Evolutionary conservation across 441 rosid species (phyloP).

Genomic region (Viola pubescens): DNA sequence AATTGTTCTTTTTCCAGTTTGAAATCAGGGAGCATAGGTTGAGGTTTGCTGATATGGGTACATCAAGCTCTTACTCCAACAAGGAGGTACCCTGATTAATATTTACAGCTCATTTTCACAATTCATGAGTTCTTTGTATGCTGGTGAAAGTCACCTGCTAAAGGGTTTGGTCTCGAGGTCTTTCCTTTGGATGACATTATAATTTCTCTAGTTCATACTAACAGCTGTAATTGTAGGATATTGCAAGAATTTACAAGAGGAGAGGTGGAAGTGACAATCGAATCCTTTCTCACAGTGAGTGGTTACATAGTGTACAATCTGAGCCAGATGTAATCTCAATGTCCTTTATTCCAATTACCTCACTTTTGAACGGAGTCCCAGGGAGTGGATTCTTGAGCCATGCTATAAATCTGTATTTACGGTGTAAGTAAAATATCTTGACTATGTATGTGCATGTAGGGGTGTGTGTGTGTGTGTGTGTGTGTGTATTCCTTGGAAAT

Average conservation of each 20-base stretch:
- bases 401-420: constrained; percentile 87
- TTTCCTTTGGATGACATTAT: not conserved
- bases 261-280: constrained; percentile 76
- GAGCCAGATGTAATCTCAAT: constrained; percentile 92
- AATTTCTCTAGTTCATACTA: constrained; percentile 14
- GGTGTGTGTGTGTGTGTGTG: too few relatives aligned
- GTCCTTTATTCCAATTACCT: constrained; percentile 89
- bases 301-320: constrained; percentile 76
- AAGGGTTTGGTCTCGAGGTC: not conserved
- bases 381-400: constrained; percentile 94
- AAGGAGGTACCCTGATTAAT: constrained; percentile 55
- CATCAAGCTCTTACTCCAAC: constrained; percentile 79
- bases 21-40: constrained; percentile 73
- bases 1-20: constrained; percentile 46
- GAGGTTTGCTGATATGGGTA: constrained; percentile 63
- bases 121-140: constrained; percentile 5
- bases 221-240: constrained; percentile 46
- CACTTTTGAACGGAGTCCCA: constrained; percentile 82
- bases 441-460: too few relatives aligned
- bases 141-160: constrained; percentile 10
- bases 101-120: not conserved
- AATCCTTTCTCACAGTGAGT: constrained; percentile 61
- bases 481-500: too few relatives aligned
- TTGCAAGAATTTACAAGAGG: constrained; percentile 59
- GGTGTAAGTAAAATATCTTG: constrained; percentile 52